phyloP scores from a whole-genome alignment of 2,329 filamentous ascomycete species.

The Xylariaceae sp. region DNA sequence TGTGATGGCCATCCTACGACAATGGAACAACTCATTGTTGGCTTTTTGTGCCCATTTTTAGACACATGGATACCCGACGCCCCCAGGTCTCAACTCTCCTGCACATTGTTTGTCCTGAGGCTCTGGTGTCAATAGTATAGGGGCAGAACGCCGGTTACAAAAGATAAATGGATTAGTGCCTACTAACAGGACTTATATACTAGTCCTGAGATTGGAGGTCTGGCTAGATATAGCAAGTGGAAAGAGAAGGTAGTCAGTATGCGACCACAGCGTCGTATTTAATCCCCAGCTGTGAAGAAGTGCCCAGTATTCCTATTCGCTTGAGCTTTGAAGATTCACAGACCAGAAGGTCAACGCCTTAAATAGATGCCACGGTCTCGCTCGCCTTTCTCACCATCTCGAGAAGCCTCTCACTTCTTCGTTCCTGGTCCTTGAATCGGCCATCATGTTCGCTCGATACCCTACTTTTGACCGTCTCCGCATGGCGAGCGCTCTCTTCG shows the following conservation, averaged over 20 bases:
- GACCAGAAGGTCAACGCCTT: neutral
- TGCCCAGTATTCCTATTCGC: neutral
- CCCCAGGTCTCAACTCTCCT: too few relatives aligned
- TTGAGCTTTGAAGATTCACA: neutral
- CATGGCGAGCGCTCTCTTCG: conserved; percentile 5
- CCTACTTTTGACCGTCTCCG: neutral
- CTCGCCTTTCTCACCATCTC: conserved; percentile 3
- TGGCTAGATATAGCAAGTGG: neutral
- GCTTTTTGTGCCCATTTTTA: too few relatives aligned
- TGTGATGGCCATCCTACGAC: too few relatives aligned
- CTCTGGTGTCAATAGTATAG: too few relatives aligned
- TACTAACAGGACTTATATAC: neutral
- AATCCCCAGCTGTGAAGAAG: neutral
- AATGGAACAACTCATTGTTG: too few relatives aligned
- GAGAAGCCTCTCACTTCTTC: conserved; percentile 2
- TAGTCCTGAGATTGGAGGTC: neutral
- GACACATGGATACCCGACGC: too few relatives aligned
- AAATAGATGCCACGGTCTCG: conserved; percentile 4
- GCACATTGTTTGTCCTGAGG: too few relatives aligned
- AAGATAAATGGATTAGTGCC: neutral
- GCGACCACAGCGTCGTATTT: neutral
- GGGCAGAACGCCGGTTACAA: too few relatives aligned
- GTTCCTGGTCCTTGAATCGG: neutral
- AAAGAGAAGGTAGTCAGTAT: neutral
- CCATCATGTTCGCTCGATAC: neutral